Evolutionary conservation across 1,284 basidiomycete genomes (phyloP), one percentile per base, ranked within the genome.

Genomic region (Ustilago trichophora): DNA sequence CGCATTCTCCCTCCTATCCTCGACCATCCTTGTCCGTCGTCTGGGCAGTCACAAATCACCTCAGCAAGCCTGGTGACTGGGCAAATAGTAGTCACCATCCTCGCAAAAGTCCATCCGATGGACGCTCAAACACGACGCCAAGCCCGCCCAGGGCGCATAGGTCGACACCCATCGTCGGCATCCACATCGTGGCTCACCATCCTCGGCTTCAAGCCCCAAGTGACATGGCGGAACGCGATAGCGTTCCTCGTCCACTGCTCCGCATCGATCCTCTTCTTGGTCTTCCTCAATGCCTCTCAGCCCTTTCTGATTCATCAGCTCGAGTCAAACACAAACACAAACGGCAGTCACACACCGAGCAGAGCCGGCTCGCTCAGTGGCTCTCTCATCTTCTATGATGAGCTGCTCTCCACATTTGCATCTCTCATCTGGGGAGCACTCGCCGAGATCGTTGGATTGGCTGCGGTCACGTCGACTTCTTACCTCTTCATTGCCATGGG

Each of bases 221-320:
- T 73, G n/a, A 59, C 68, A 6, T 38, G 26, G 46, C 51, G 59
- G 16, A 73, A 73, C 18, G 55, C 58, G 12, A 43, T 34, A 6
- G 47, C 69, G 13, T 73, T 75, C 25, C 47, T 75, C 11, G 29
- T 73, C 10, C 72, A 75, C 41, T 65, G 64, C 18, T 54, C 65
- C 7, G 52, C 56, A 11, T 75, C 72, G 0, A 73, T 75, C 52
- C 57, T 75, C 25, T 75, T 75, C 16, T 34, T 75, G 27, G 73
- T 75, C 44, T 75, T 73, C 15, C 58, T 75, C 40, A 75, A 75
- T 35, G 50, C 67, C 1, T 55, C 53, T 4, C 73, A 75, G 46
- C 71, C 73, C 2, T 75, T 75, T 19, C n/a, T 73, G 13, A 67
- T 75, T n/a, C 55, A 73, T 41, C 73, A 73, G 43, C 54, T 75